A percentile compares a stretch with the other conserved stretches of the same genome.
Evolutionary conservation across 202 grass and related monocot species (phyloP).

Genomic region (Carex sylvatica): DNA sequence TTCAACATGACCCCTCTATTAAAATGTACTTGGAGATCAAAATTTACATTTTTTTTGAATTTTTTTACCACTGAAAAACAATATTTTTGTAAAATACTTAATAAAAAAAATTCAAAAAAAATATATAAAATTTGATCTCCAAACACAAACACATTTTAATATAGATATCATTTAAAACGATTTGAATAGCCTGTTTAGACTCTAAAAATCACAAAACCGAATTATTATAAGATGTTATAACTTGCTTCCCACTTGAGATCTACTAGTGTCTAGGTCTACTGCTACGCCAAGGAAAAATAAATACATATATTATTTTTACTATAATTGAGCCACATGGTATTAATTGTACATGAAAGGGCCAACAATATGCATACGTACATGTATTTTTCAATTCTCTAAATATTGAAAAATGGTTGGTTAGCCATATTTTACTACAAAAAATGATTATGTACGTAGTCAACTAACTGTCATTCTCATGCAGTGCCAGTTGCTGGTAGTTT

Average conservation of each 20-base stretch:
- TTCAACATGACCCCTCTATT: too few relatives aligned
- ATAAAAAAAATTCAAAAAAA: too few relatives aligned
- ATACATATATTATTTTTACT: not conserved
- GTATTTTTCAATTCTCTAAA: slow-evolving; percentile 23
- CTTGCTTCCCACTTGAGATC: not conserved
- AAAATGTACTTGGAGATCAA: too few relatives aligned
- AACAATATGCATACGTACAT: not conserved
- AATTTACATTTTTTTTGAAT: too few relatives aligned
- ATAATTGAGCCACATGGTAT: not conserved
- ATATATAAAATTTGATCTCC: too few relatives aligned
- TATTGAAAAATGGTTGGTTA: slow-evolving; percentile 38
- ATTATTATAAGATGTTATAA: too few relatives aligned
- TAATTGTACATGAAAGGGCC: slow-evolving; percentile 18
- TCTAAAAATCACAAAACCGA: too few relatives aligned
- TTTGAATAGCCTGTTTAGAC: too few relatives aligned
- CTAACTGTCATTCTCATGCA: slow-evolving; percentile 23
- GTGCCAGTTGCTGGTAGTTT: slow-evolving; percentile 60
- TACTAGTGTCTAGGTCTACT: not conserved
- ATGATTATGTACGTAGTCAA: slow-evolving; percentile 27
- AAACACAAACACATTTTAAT: too few relatives aligned
- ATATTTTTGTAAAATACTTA: too few relatives aligned
- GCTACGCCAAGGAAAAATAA: not conserved
- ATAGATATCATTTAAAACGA: too few relatives aligned
- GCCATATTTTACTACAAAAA: slow-evolving; percentile 30
- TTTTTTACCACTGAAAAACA: too few relatives aligned